Conservation (phyloP, 345 rosid species). For the Pugionium cornutum region DNA sequence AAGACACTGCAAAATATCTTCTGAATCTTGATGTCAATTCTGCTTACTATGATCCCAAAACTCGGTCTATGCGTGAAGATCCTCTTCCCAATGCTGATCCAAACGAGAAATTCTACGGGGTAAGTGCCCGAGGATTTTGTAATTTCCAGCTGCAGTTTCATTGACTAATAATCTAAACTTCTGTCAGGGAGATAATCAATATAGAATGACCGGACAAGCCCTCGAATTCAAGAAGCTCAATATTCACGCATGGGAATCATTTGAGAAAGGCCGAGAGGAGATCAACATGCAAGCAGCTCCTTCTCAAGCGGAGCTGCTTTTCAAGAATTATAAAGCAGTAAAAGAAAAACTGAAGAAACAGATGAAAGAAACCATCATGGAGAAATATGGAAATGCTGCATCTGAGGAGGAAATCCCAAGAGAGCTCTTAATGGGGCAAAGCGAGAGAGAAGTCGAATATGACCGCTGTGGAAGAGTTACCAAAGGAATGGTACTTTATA, state of each 20-base stretch:
- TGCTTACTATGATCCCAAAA: constrained; percentile 69
- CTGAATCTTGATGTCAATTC: constrained; percentile 70
- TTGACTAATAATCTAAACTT: not conserved
- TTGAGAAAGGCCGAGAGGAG: constrained; percentile 70
- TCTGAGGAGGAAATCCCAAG: constrained; percentile 57
- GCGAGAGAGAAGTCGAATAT: constrained; percentile 72
- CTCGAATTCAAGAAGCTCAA: constrained; percentile 67
- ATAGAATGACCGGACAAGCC: constrained; percentile 74
- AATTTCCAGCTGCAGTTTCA: not conserved
- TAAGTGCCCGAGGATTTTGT: constrained; percentile 21
- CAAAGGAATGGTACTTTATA: constrained; percentile 59
- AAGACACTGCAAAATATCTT: constrained; percentile 68
- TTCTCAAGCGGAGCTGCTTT: constrained; percentile 73
- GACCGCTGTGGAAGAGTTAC: constrained; percentile 72
- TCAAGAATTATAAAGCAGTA: constrained; percentile 50
- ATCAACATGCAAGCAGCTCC: constrained; percentile 81
- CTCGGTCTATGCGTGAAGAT: constrained; percentile 81
- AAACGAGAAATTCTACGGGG: constrained; percentile 68
- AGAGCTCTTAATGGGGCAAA: constrained; percentile 77
- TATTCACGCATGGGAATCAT: constrained; percentile 62
- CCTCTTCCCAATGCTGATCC: constrained; percentile 87
- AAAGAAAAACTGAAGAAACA: constrained; percentile 56
- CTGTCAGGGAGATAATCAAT: constrained; percentile 63
- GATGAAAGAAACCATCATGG: constrained; percentile 60
- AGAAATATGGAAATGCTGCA: constrained; percentile 70